Base-by-base conservation (phyloP, 805 yeast species). In the Sugiyamaella marilandica region DNA sequence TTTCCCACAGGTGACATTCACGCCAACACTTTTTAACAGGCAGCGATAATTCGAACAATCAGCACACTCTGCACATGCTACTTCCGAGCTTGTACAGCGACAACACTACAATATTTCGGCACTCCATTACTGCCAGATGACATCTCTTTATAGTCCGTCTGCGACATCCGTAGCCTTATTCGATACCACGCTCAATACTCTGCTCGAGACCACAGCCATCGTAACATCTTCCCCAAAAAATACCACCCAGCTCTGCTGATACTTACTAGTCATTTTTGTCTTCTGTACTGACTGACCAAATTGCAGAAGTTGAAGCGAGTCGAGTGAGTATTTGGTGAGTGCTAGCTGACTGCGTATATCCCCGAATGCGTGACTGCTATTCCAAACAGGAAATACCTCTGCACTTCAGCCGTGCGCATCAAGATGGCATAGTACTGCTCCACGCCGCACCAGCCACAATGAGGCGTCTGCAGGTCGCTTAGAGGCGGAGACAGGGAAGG, bases 211-310 rank as follows among this genome's bases (percentile, higher is more conserved):
- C n/a, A n/a, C n/a, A n/a, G n/a, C n/a, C n/a, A n/a, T n/a, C n/a
- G n/a, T n/a, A n/a, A n/a, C n/a, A n/a, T n/a, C n/a, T n/a, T n/a
- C n/a, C n/a, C n/a, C n/a, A n/a, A 41, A 41, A 41, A 45, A 18
- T 7, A 24, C 29, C 29, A 24, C 29, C 3, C 3, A 24, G 7
- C 29, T 24, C 29, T 7, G 29, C 29, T 24, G 29, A 24, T 58
- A 64, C 62, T 53, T 57, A 58, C 63, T 60, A 41, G 65, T 61
- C 64, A 61, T 58, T 51, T 52, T 50, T 51, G 31, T 47, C 47
- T 54, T 39, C 24, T 16, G 2, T 14, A 16, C 19, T 19, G 19
- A 39, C 43, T 39, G 43, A 39, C 43, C 43, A 39, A 39, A 39
- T 39, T 39, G 24, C 21, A 39, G 43, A 16, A 39, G 43, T 39